Base-by-base conservation (phyloP, 169 alveolate genomes). In the Plasmodium vinckei region DNA sequence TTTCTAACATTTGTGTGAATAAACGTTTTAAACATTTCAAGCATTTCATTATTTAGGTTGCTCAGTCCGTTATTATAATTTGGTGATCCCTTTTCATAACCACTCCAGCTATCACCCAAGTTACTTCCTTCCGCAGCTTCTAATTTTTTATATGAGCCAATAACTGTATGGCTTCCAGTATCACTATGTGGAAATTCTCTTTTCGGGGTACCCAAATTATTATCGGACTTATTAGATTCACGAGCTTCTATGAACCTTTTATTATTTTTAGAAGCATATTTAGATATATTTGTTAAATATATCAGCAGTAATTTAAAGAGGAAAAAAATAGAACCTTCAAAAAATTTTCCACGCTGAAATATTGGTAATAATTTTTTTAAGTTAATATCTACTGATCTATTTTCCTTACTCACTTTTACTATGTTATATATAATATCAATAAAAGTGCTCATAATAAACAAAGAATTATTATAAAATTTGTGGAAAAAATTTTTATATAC, bases 321-420 rank as follows among this genome's bases (percentile, higher is more conserved):
- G 49, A 77, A 77, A 77, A 77, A 77, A 51, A 77, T 63, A 25
- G 88, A 77, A 13, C 75, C 13, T 77, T 77, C 64, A 42, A 49
- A 23, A 63, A 77, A 77, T 17, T 19, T 25, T 19, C 27, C 46
- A 13, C 49, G 63, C 17, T 63, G 73, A 15, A 77, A 63, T 63
- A 77, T 64, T 17, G 68, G 77, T 33, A 63, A 13, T 9, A 63
- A 64, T 21, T 77, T 61, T 25, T 63, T 49, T 27, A 56, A 77
- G 9, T 61, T 51, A n/a, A 77, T 27, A 71, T 60, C 84, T 46
- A 21, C n/a, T 2, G 19, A 23, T 9, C 42, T 61, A 19, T 47
- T 75, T 25, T 61, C 49, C 13, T 49, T 33, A 15, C 59, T 21
- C 10, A 63, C 54, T 63, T 51, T 44, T 9, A 68, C 63, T 77